A percentile compares a stretch with the other conserved stretches of the same genome.
These are phyloP conservation scores for Mycena floridula DNA, from an alignment of 768 basidiomycete species.

Conservation along the genomic window DNA sequence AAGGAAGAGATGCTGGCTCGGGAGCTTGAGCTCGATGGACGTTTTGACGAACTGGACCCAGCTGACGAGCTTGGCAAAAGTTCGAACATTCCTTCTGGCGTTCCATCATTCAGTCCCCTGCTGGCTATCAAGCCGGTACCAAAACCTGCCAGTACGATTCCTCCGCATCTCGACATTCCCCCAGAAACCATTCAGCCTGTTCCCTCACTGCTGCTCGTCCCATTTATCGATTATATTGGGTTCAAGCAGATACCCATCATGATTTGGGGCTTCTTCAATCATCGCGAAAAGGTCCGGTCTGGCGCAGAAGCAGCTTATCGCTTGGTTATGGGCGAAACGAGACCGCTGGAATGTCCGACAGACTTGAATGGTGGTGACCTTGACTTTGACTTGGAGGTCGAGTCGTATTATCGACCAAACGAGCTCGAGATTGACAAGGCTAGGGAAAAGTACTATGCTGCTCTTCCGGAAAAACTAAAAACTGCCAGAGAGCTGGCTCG, in stretches of 20 bases:
- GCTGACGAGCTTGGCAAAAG: constrained; percentile 16
- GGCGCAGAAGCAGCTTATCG: constrained; percentile 81
- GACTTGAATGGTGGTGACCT: constrained; percentile 47
- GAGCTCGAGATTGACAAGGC: constrained; percentile 58
- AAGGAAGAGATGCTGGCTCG: constrained; percentile 65
- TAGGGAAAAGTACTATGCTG: constrained; percentile 71
- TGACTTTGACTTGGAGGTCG: constrained; percentile 65
- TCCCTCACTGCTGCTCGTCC: constrained; percentile 75
- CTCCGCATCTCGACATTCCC: constrained; percentile 33
- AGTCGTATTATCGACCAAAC: constrained; percentile 53
- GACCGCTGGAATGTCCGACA: constrained; percentile 37
- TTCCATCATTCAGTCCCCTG: not conserved
- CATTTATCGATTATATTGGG: constrained; percentile 73
- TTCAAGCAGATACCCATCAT: constrained; percentile 81
- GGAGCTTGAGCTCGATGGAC: constrained; percentile 63
- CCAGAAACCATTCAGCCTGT: constrained; percentile 59
- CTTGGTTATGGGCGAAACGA: constrained; percentile 56
- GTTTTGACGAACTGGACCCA: constrained; percentile 62
- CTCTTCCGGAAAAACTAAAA: constrained; percentile 57
- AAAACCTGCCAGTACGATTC: constrained; percentile 12
- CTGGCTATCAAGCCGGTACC: constrained; percentile 11
- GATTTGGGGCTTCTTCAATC: constrained; percentile 92
- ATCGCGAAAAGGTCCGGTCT: constrained; percentile 67
- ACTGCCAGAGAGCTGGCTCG: constrained; percentile 71
- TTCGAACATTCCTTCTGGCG: not conserved